Evolutionary conservation across 352 stramenopile species (phyloP).

Genomic region (Pythium phragmiticola): DNA sequence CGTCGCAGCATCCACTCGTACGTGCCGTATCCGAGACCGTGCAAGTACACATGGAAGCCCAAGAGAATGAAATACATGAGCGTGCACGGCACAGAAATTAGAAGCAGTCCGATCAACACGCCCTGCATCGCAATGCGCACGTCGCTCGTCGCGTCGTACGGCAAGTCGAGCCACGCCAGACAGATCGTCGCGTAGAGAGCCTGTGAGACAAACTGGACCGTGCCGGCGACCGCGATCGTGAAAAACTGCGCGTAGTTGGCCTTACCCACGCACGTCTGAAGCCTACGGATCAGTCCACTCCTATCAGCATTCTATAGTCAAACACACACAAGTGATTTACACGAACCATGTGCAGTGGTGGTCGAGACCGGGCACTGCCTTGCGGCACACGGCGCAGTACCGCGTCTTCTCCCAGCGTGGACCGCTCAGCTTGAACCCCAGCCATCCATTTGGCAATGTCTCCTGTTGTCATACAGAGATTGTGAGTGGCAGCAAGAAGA

Average conservation of each 20-base stretch:
- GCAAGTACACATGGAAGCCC: conserved; percentile 79
- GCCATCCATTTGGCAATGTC: conserved; percentile 51
- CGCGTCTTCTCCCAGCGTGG: conserved; percentile 77
- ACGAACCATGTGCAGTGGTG: conserved; percentile 84
- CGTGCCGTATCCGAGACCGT: conserved; percentile 77
- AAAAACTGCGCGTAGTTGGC: conserved; percentile 89
- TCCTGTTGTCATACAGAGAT: conserved; percentile 8
- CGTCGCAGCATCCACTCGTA: conserved; percentile 89
- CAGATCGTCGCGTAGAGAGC: conserved; percentile 47
- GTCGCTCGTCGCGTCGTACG: conserved; percentile 25
- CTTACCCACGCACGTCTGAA: conserved; percentile 83
- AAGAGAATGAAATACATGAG: conserved; percentile 86
- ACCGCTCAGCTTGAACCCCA: conserved; percentile 64
- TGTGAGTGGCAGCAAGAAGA: too few species aligned
- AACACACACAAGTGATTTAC: neutral
- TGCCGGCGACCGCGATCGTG: conserved; percentile 68
- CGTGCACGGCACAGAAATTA: conserved; percentile 76
- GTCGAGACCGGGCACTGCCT: conserved; percentile 74
- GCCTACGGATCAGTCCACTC: conserved; percentile 28
- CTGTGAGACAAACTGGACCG: conserved; percentile 69
- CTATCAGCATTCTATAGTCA: neutral
- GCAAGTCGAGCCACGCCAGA: conserved; percentile 58
- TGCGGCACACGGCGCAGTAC: conserved; percentile 80
- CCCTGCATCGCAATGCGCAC: conserved; percentile 40
- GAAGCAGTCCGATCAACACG: conserved; percentile 46